Evolutionary conservation across 495 filamentous ascomycete species (phyloP), one percentile per base, ranked within the genome.

Genomic region (Xylaria intraflava): DNA sequence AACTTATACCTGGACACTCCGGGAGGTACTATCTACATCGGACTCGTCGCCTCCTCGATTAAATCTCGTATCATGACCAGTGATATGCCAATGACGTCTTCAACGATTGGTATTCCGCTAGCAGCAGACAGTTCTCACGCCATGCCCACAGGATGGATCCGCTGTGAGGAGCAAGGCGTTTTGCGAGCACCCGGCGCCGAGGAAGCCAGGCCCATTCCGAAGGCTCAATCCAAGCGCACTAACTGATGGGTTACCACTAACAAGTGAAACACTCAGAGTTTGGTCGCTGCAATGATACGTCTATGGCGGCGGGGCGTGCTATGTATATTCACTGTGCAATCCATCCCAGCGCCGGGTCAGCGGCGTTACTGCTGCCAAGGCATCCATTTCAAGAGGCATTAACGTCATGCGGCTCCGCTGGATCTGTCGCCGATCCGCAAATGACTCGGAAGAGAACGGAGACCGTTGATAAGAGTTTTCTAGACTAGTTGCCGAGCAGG

Each of bases 351-450:
- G 51, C 44, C 49, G 35, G 10, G 49, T 33, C 42, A n/a, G 24
- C 20, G 26, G 42, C 9, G 23, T 30, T 42, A 9, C 27, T 46
- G n/a, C 11, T 48, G 45, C 45, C 51, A 17, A 38, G 35, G 17
- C 35, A 38, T n/a, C 52, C 33, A 35, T 40, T 49, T 17, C 9
- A 23, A 26, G 42, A 35, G 51, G 24, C 14, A 20, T 27, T 55
- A 45, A 55, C 52, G 49, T 55, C 52, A 55, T 55, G 52, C 44
- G 44, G 52, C 52, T 55, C 52, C 52, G 44, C 52, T 20, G 27
- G 22, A 20, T 38, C n/a, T 11, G 11, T n/a, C 3, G 35, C 35
- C 14, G 35, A 16, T 17, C 33, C 45, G 38, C 11, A 16, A 42
- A 41, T 55, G 52, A 55, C 44, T 55, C 52, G 45, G 35, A 38